A percentile compares a stretch with the other conserved stretches of the same genome.
Conservation (phyloP, 163 green algal species). For the Coccomyxa subellipsoidea region DNA sequence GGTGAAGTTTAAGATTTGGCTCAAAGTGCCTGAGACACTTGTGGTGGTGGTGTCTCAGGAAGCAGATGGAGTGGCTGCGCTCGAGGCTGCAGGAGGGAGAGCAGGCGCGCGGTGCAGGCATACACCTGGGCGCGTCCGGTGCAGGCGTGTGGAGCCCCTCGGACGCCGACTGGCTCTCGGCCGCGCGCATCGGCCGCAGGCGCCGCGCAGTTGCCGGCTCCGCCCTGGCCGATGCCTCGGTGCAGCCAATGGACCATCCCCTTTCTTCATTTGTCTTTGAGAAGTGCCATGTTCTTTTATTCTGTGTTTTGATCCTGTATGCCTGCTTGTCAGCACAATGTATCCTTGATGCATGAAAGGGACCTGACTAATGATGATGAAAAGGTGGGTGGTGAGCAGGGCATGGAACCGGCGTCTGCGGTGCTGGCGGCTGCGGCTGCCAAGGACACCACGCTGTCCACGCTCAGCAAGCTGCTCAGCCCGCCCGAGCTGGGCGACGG, state of each 20-base stretch:
- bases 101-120: constrained; percentile 29
- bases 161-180: constrained; percentile 35
- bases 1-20: no score
- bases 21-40: neutral
- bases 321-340: no score
- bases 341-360: no score
- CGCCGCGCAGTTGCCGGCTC: neutral
- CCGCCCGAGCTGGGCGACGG: neutral
- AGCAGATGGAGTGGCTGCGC: constrained; percentile 20
- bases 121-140: constrained; percentile 19
- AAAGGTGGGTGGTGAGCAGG: neutral
- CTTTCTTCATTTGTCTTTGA: neutral
- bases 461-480: neutral
- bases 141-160: neutral
- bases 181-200: constrained; percentile 26
- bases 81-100: constrained; percentile 39
- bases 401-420: neutral
- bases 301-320: no score
- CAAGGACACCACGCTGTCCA: neutral
- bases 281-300: neutral
- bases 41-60: neutral
- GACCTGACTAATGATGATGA: neutral
- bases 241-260: neutral
- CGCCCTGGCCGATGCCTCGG: neutral
- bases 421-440: neutral